phyloP scores from a whole-genome alignment of 2,329 filamentous ascomycete species.

The Aspergillus sergii region DNA sequence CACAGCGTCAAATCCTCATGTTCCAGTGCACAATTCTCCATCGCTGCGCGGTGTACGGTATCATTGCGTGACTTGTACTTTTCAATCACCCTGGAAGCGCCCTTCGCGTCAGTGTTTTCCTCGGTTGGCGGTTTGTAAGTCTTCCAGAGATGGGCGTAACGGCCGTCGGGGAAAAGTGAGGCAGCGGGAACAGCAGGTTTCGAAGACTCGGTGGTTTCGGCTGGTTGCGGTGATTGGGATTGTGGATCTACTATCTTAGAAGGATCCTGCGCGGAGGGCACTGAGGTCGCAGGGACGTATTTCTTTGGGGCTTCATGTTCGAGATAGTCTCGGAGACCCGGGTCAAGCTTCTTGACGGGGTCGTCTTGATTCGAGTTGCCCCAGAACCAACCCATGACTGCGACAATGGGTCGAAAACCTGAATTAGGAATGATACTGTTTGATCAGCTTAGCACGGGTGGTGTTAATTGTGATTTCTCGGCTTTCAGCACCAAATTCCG shows the following conservation, averaged over 20 bases:
- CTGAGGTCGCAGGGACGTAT: constrained; percentile 51
- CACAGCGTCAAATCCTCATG: constrained; percentile 82
- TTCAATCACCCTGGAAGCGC: constrained; percentile 81
- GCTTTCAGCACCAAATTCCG: neutral
- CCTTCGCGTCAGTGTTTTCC: constrained; percentile 71
- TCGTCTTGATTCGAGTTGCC: constrained; percentile 57
- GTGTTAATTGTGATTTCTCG: neutral
- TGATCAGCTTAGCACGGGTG: neutral
- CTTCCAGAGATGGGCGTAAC: constrained; percentile 89
- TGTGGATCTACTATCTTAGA: constrained; percentile 27
- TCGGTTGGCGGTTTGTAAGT: constrained; percentile 75
- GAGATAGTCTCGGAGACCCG: constrained; percentile 80
- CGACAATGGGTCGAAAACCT: neutral
- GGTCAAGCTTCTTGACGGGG: constrained; percentile 75
- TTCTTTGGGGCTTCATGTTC: constrained; percentile 78
- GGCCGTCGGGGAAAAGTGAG: constrained; percentile 68
- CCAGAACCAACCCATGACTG: constrained; percentile 65
- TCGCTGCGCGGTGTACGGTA: constrained; percentile 74
- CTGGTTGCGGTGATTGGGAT: constrained; percentile 21
- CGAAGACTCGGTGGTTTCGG: constrained; percentile 28
- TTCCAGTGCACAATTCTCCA: constrained; percentile 91
- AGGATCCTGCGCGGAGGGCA: constrained; percentile 23
- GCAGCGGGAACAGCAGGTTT: constrained; percentile 46
- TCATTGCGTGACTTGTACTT: constrained; percentile 81
- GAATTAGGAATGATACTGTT: neutral